A percentile compares a stretch with the other conserved stretches of the same genome.
Conservation (phyloP, 768 basidiomycete genomes). For the Lactarius indigo region DNA sequence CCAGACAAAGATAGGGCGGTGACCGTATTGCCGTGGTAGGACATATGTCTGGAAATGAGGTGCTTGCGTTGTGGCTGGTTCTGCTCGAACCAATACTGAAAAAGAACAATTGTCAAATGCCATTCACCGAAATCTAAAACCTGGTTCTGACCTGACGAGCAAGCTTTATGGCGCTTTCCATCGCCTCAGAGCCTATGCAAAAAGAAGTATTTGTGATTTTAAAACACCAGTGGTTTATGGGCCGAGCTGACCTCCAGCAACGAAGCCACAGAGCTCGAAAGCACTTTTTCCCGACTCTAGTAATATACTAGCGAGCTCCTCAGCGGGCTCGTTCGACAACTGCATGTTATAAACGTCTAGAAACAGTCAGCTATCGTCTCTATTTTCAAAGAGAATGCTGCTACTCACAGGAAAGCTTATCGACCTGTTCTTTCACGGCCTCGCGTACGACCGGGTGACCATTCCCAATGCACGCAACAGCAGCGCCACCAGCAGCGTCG, state of each 20-base stretch:
- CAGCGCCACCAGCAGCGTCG: conserved; percentile 83
- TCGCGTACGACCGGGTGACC: conserved; percentile 67
- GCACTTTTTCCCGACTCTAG: conserved; percentile 67
- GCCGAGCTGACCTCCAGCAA: conserved; percentile 60
- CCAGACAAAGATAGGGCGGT: conserved; percentile 64
- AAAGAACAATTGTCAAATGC: background rate
- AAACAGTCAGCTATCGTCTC: background rate
- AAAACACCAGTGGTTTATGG: background rate
- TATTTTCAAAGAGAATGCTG: background rate
- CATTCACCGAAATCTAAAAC: background rate
- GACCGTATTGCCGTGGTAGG: conserved; percentile 85
- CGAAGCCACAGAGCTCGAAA: conserved; percentile 68
- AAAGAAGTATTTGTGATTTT: background rate
- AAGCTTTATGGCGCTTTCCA: conserved; percentile 81
- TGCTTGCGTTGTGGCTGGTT: conserved; percentile 68
- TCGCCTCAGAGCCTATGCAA: conserved; percentile 74
- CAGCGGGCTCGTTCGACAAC: conserved; percentile 75
- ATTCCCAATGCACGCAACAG: conserved; percentile 75
- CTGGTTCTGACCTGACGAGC: conserved; percentile 57
- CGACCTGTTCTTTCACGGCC: conserved; percentile 77
- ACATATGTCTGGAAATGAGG: conserved; percentile 74
- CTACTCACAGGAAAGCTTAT: conserved; percentile 68
- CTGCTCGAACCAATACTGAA: conserved; percentile 66
- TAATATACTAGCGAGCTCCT: conserved; percentile 67
- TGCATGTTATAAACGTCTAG: conserved; percentile 88